Conservation (phyloP, 2,329 filamentous ascomycete species). For the Aspergillus sp. region DNA sequence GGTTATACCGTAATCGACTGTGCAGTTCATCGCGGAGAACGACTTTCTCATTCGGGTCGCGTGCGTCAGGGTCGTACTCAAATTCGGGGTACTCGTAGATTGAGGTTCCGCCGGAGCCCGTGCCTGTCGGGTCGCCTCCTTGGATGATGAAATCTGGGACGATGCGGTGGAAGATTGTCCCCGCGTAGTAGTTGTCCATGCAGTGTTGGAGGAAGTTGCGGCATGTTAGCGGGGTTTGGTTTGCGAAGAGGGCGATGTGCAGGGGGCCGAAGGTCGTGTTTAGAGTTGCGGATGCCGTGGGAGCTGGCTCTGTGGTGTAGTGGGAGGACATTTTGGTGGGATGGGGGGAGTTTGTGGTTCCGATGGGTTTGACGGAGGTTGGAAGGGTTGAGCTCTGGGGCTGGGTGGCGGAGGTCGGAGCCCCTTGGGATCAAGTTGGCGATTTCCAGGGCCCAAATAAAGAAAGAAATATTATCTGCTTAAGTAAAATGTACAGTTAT, state of each 20-base stretch:
- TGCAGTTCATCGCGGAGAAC: conserved; percentile 90
- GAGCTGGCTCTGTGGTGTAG: conserved; percentile 93
- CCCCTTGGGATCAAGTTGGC: neutral
- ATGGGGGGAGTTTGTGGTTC: neutral
- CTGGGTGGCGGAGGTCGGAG: neutral
- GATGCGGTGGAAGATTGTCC: conserved; percentile 91
- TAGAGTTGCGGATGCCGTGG: conserved; percentile 87
- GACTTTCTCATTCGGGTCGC: conserved; percentile 57
- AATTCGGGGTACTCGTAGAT: conserved; percentile 76
- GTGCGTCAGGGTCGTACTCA: conserved; percentile 57
- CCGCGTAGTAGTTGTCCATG: conserved; percentile 92
- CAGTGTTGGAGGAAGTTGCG: conserved; percentile 96
- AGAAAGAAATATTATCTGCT: neutral
- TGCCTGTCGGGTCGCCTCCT: conserved; percentile 91
- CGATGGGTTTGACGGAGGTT: neutral
- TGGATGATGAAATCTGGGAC: conserved; percentile 92
- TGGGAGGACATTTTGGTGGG: conserved; percentile 74
- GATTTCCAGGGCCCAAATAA: neutral
- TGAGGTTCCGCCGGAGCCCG: conserved; percentile 86
- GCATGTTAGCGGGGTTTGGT: conserved; percentile 86
- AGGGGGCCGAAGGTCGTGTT: conserved; percentile 90
- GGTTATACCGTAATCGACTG: conserved; percentile 87
- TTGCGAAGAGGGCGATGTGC: conserved; percentile 90
- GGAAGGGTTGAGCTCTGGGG: neutral
- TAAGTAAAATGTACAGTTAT: neutral